Conservation (phyloP, 306 rosid genomes). For the Quercus bicolor region DNA sequence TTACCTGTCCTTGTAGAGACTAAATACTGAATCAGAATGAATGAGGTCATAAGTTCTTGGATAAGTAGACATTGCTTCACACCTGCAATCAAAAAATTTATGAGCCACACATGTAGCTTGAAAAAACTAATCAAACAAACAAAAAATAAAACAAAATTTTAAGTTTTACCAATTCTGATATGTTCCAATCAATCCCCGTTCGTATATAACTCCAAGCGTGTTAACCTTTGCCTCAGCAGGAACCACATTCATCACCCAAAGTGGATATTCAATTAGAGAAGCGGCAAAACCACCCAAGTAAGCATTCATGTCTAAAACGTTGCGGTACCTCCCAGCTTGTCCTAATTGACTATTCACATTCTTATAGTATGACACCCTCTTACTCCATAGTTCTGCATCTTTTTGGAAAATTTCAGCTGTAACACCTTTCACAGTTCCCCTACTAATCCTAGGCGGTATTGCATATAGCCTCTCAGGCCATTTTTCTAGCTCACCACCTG, state of each 20-base stretch:
- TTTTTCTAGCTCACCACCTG: conserved; percentile 58
- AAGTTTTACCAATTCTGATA: conserved; percentile 73
- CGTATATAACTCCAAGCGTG: conserved; percentile 71
- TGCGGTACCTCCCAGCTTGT: conserved; percentile 63
- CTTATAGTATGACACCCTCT: conserved; percentile 58
- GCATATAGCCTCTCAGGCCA: conserved; percentile 70
- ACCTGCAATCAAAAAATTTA: conserved; percentile 45
- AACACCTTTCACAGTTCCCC: conserved; percentile 52
- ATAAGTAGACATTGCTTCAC: conserved; percentile 94
- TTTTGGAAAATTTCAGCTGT: conserved; percentile 36
- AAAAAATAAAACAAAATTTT: background rate
- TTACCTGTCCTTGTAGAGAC: conserved; percentile 63
- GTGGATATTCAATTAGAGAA: conserved; percentile 51
- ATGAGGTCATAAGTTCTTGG: conserved; percentile 84
- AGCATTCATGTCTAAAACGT: conserved; percentile 82
- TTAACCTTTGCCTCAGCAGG: conserved; percentile 55
- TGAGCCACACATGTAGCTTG: background rate
- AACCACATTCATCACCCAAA: conserved; percentile 92
- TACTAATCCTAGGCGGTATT: conserved; percentile 63
- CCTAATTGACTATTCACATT: conserved; percentile 46
- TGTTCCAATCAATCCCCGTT: conserved; percentile 74
- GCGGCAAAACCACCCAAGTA: conserved; percentile 83
- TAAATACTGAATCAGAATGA: conserved; percentile 76
- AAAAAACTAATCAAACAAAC: background rate
- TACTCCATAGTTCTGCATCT: conserved; percentile 59